A percentile compares a stretch with the other conserved stretches of the same genome.
Evolutionary conservation across 176 grass and related monocot genomes (phyloP).

Genomic region (Hordeum vulgare): MorexV3_pseudomolecules_assembly NC_058519.1:182983605-182984104

Average conservation of each 20-base stretch:
- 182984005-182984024: conserved; percentile 84
- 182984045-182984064: not conserved
- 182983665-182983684: no score
- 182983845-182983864: not conserved
- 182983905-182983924: conserved; percentile 63
- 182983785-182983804: not conserved
- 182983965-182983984: conserved; percentile 92
- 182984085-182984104: not conserved
- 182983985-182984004: conserved; percentile 98
- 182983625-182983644: no score
- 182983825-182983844: not conserved
- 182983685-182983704: no score
- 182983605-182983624: no score
- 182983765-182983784: no score
- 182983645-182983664: no score
- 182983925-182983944: conserved; percentile 78
- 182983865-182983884: not conserved
- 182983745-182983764: no score
- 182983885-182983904: conserved; percentile 86
- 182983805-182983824: not conserved
- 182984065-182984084: not conserved
- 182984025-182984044: conserved; percentile 21
- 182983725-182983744: no score
- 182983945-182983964: conserved; percentile 75
- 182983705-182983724: no score